phyloP scores from a whole-genome alignment of 192 early-diverging fungal genomes.

The Linnemannia hyalina region DNA sequence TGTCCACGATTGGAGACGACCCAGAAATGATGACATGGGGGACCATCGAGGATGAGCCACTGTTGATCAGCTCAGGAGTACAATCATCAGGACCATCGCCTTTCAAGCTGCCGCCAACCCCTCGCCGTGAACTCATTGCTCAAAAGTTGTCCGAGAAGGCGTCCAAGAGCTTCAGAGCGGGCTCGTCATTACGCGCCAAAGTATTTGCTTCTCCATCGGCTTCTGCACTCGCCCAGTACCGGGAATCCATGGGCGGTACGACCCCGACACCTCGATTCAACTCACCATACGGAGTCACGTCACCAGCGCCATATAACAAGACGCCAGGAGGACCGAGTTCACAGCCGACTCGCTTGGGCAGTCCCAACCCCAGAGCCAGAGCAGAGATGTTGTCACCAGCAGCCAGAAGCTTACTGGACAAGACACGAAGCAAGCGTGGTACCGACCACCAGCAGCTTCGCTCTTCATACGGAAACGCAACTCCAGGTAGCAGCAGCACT shows the following conservation, averaged over 20 bases:
- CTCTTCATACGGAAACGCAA: slow-evolving; percentile 39
- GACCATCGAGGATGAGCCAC: slow-evolving; percentile 82
- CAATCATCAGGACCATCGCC: slow-evolving; percentile 37
- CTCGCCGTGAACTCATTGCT: slow-evolving; percentile 73
- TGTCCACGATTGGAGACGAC: slow-evolving; percentile 73
- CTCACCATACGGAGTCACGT: slow-evolving; percentile 13
- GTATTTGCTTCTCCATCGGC: slow-evolving; percentile 36
- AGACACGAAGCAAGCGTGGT: slow-evolving; percentile 21
- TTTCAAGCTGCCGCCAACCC: slow-evolving; percentile 74
- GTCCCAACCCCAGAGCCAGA: slow-evolving; percentile 40
- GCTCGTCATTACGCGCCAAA: slow-evolving; percentile 33
- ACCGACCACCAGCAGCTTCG: slow-evolving; percentile 54
- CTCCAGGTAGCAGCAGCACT: neutral
- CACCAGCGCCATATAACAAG: neutral
- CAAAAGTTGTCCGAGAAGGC: slow-evolving; percentile 73
- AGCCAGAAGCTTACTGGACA: slow-evolving; percentile 40
- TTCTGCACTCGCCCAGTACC: slow-evolving; percentile 28
- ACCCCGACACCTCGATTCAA: slow-evolving; percentile 44
- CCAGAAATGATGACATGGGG: slow-evolving; percentile 89
- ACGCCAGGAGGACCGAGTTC: slow-evolving; percentile 4
- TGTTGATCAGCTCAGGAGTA: slow-evolving; percentile 66
- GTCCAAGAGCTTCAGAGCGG: slow-evolving; percentile 63
- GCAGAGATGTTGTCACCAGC: slow-evolving; percentile 58
- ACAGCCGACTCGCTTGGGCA: slow-evolving; percentile 20
- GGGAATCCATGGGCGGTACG: slow-evolving; percentile 25